Evolutionary conservation across 2,329 filamentous ascomycete genomes (phyloP).

Genomic region (Colletotrichum sojae): DNA sequence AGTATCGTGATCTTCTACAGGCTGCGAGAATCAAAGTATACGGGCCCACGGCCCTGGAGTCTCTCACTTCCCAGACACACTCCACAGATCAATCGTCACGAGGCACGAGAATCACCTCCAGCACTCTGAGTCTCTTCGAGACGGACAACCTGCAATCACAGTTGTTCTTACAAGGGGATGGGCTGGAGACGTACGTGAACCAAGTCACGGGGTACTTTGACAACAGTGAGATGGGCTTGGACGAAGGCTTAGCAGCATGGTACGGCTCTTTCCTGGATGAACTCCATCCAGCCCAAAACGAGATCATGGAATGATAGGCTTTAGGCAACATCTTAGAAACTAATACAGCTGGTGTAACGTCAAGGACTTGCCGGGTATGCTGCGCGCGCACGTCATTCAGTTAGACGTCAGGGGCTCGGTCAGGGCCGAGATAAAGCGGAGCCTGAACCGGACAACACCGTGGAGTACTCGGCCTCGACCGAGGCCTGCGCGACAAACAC

Average conservation of each 20-base stretch:
- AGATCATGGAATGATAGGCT: neutral
- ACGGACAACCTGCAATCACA: constrained; percentile 12
- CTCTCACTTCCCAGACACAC: neutral
- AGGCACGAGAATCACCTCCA: constrained; percentile 6
- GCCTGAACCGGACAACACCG: neutral
- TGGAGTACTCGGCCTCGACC: constrained; percentile 12
- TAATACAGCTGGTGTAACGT: neutral
- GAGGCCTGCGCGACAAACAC: neutral
- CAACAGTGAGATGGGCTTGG: constrained; percentile 31
- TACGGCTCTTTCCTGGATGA: constrained; percentile 40
- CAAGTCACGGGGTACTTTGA: constrained; percentile 41
- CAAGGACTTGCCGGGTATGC: neutral
- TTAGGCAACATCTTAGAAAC: neutral
- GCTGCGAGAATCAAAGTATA: constrained; percentile 41
- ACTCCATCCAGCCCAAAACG: constrained; percentile 16
- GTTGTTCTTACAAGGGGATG: constrained; percentile 31
- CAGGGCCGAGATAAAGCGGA: constrained; percentile 11
- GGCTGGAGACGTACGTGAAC: constrained; percentile 39
- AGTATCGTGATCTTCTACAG: constrained; percentile 37
- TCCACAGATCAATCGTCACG: neutral
- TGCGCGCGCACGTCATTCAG: neutral
- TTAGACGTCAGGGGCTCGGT: constrained; percentile 6
- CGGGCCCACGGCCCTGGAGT: constrained; percentile 11
- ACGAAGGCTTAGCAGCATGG: constrained; percentile 41
- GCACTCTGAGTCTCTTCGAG: constrained; percentile 7